These are phyloP conservation scores for Calonectria ilicicola DNA, from an alignment of 2,329 filamentous ascomycete genomes.

Conservation along the genomic window DNA sequence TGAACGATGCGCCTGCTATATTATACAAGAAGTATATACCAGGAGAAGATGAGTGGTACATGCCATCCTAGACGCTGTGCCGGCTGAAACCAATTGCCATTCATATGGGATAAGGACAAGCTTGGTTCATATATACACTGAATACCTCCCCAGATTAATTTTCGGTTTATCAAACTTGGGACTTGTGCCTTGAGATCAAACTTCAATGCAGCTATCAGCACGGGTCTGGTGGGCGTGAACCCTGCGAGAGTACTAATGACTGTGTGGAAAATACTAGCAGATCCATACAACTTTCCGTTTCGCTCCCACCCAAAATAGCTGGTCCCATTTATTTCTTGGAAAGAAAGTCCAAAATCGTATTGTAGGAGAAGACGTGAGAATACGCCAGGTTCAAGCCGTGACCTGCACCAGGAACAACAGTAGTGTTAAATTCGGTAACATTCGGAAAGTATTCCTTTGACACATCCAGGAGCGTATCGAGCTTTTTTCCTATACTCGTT, in stretches of 20 bases:
- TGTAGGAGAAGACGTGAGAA: constrained; percentile 47
- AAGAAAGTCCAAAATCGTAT: constrained; percentile 53
- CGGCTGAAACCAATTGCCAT: too few relatives aligned
- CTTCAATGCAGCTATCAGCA: too few relatives aligned
- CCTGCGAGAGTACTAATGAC: too few relatives aligned
- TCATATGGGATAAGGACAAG: too few relatives aligned
- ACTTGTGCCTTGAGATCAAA: too few relatives aligned
- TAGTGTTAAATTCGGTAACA: constrained; percentile 61
- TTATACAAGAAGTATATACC: background rate
- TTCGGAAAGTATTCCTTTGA: constrained; percentile 57
- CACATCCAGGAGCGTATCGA: constrained; percentile 56
- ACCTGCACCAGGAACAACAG: constrained; percentile 64
- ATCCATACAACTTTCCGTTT: too few relatives aligned
- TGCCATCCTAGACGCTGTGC: background rate
- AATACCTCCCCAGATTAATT: too few relatives aligned
- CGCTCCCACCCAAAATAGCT: too few relatives aligned
- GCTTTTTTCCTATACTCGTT: constrained; percentile 47
- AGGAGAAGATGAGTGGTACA: background rate
- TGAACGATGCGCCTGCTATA: background rate
- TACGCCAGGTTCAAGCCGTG: constrained; percentile 64
- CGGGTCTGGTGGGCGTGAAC: too few relatives aligned
- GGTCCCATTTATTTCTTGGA: background rate
- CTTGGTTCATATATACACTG: too few relatives aligned
- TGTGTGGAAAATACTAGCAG: too few relatives aligned
- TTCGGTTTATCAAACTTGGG: too few relatives aligned